These are phyloP conservation scores for Pyrus hybrid DNA, from an alignment of 331 rosid genomes.

Conservation along the genomic window DNA sequence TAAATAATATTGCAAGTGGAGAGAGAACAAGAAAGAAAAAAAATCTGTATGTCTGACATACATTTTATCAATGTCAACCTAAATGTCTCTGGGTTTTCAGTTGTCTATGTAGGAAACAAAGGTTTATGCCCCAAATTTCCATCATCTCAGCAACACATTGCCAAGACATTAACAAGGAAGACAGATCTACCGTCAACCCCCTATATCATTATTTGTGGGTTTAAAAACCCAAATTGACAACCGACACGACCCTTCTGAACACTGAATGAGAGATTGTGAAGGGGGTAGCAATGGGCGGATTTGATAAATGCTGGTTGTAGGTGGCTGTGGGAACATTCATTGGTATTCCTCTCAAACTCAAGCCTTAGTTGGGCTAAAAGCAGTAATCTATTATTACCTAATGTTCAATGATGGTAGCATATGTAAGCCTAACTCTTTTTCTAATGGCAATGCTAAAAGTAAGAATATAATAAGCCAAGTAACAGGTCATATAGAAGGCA, in stretches of 20 bases:
- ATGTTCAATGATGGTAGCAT: neutral
- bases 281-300: neutral
- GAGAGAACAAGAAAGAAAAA: neutral
- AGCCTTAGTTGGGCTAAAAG: neutral
- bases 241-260: neutral
- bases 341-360: neutral
- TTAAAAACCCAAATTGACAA: neutral
- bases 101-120: neutral
- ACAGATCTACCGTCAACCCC: neutral
- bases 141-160: neutral
- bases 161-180: neutral
- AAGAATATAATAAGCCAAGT: neutral
- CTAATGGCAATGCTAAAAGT: neutral
- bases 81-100: neutral
- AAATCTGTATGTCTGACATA: neutral
- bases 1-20: neutral
- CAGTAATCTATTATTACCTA: neutral
- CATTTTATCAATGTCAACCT: neutral
- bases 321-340: neutral
- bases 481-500: conserved; percentile 1
- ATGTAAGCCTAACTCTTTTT: neutral
- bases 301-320: neutral
- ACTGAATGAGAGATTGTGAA: neutral
- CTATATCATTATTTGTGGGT: neutral
- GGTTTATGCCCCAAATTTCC: neutral